Evolutionary conservation across 2,329 filamentous ascomycete species (phyloP), one percentile per base, ranked within the genome.

Genomic region (Fusarium agapanthi): DNA sequence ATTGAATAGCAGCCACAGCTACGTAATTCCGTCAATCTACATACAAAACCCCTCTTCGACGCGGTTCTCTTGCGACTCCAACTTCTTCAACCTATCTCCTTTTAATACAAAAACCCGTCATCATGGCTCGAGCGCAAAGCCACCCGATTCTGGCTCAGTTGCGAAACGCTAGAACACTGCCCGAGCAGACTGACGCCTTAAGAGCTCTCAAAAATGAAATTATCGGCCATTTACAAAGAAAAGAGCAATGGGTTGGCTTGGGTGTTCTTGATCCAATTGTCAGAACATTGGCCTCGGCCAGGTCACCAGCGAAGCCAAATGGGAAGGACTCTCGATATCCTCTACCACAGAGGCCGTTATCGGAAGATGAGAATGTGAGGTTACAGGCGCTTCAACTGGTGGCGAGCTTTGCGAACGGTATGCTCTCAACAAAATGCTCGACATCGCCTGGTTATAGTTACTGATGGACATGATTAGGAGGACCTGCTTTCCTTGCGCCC

Each of bases 341-440:
- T 47, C 69, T 79, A 32, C 79, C 82, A 18, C 82, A 81, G 15
- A 78, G 78, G 38, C 72, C 80, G 8, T 79, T 90, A 73, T 86
- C 86, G 6, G 88, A 91, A 16, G 90, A 93, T 66, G 91, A 95
- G 62, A 87, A 89, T 48, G 86, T 91, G 53, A 89, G 90, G 73
- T 84, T 96, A 63, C 93, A 97, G 80, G 92, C 93, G n/a, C 88
- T 95, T 43, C 90, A 97, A 72, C 88, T 98, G n/a, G 84, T 97
- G 40, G 91, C 92, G 51, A 96, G 93, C 80, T 89, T 98, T 78
- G 93, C 94, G 64, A 91, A 93, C 83, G 95, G 95, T 95, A 86
- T 77, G 86, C 38, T 62, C 74, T 26, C 41, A 57, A 47, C n/a
- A n/a, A 30, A 47, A 16, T 38, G 38, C 35, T 51, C 37, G 41